These are phyloP conservation scores for Myxozyma neotropica DNA, from an alignment of 805 yeast genomes.

Conservation along the genomic window DNA sequence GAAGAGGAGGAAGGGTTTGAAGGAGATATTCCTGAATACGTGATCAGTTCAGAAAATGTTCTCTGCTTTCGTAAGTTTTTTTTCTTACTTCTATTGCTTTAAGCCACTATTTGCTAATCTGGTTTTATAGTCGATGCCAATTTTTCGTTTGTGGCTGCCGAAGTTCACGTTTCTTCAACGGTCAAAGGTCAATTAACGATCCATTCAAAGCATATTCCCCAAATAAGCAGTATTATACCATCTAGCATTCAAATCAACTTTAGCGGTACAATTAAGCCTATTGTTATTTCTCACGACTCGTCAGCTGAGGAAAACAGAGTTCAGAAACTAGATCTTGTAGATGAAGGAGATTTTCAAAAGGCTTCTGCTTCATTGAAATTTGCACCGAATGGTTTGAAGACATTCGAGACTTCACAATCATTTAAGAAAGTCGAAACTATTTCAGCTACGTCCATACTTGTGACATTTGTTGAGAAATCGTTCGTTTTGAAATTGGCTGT, in stretches of 20 bases:
- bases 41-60: constrained; percentile 12
- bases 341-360: constrained; percentile 7
- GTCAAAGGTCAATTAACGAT: constrained; percentile 21
- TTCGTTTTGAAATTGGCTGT: constrained; percentile 14
- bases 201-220: constrained; percentile 15
- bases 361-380: constrained; percentile 36
- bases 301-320: neutral
- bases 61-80: constrained; percentile 15
- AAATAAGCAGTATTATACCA: constrained; percentile 11
- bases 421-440: constrained; percentile 39
- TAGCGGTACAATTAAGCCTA: constrained; percentile 18
- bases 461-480: constrained; percentile 18
- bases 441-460: constrained; percentile 30
- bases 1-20: neutral
- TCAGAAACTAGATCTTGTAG: constrained; percentile 2
- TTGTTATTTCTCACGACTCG: constrained; percentile 16
- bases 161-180: constrained; percentile 16
- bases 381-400: constrained; percentile 26
- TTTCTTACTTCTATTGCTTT: neutral
- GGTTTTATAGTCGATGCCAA: constrained; percentile 14
- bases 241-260: constrained; percentile 16
- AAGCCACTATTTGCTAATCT: neutral
- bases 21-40: constrained; percentile 1
- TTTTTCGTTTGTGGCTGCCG: constrained; percentile 21
- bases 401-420: constrained; percentile 38